phyloP scores from a whole-genome alignment of 2,329 filamentous ascomycete species.

The Fusarium aywerte region DNA sequence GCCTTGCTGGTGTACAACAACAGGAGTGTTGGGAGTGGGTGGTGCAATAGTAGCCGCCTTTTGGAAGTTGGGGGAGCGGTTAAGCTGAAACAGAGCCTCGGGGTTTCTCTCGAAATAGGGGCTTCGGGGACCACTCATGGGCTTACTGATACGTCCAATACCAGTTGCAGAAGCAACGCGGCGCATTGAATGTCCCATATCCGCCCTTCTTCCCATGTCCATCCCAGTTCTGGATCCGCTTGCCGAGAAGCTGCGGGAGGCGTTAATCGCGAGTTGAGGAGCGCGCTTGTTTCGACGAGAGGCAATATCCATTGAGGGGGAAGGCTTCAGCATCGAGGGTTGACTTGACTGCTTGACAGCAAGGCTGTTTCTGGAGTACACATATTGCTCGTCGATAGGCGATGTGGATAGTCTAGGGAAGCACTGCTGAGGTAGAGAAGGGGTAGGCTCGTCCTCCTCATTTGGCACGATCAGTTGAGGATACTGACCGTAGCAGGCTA shows the following conservation, averaged over 20 bases:
- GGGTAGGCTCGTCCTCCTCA: constrained; percentile 39
- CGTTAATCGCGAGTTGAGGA: constrained; percentile 59
- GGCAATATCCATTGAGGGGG: constrained; percentile 64
- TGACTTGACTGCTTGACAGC: constrained; percentile 31
- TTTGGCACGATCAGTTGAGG: constrained; percentile 42
- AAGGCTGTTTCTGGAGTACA: constrained; percentile 33
- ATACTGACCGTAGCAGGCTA: constrained; percentile 36
- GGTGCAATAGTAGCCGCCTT: constrained; percentile 58
- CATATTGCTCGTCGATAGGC: constrained; percentile 35
- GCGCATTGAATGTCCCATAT: constrained; percentile 61
- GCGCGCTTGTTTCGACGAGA: constrained; percentile 60
- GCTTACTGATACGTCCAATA: constrained; percentile 50
- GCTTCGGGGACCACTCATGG: constrained; percentile 49
- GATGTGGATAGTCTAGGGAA: constrained; percentile 38
- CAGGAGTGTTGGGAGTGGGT: constrained; percentile 62
- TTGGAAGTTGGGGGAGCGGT: constrained; percentile 56
- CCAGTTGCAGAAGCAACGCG: constrained; percentile 65
- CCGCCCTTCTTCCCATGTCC: constrained; percentile 58
- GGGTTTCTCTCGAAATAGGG: constrained; percentile 58
- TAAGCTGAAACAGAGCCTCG: constrained; percentile 57
- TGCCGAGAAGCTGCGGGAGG: constrained; percentile 57
- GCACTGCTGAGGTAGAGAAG: constrained; percentile 40
- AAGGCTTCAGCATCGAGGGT: constrained; percentile 56
- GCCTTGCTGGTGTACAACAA: constrained; percentile 53
- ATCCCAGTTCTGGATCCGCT: constrained; percentile 59